phyloP scores from a whole-genome alignment of 192 early-diverging fungal species.

The Lobosporangium transversale region DNA sequence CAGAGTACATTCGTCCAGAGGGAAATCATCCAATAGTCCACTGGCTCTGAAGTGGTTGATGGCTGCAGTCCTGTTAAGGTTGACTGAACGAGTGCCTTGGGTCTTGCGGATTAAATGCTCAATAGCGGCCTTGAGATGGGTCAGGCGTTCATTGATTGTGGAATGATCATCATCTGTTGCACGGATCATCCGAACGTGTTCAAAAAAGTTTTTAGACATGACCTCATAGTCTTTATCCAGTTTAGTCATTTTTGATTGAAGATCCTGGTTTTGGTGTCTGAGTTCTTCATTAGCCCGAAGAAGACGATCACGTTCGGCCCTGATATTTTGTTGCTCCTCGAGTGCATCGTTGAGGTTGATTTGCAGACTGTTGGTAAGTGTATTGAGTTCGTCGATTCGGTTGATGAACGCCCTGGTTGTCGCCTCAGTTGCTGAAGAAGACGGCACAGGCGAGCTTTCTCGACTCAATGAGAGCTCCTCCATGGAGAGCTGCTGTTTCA shows the following conservation, averaged over 20 bases:
- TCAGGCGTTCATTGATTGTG: slow-evolving; percentile 33
- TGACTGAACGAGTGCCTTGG: slow-evolving; percentile 27
- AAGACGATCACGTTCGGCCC: slow-evolving; percentile 1
- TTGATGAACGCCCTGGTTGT: slow-evolving; percentile 6
- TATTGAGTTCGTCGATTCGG: slow-evolving; percentile 30
- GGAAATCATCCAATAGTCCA: slow-evolving; percentile 20
- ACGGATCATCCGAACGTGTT: slow-evolving; percentile 37
- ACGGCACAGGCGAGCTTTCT: slow-evolving; percentile 30
- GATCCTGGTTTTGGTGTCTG: slow-evolving; percentile 10
- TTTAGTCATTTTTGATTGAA: slow-evolving; percentile 20
- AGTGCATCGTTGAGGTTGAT: slow-evolving; percentile 11
- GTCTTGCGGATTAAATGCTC: slow-evolving; percentile 42
- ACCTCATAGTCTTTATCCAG: slow-evolving; percentile 35
- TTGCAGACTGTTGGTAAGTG: slow-evolving; percentile 1
- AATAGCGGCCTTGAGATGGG: slow-evolving; percentile 23
- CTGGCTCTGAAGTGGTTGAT: slow-evolving; percentile 25
- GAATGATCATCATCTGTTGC: slow-evolving; percentile 51
- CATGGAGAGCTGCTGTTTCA: slow-evolving; percentile 28
- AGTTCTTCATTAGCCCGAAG: slow-evolving; percentile 13
- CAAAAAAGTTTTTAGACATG: slow-evolving; percentile 52
- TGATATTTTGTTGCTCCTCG: slow-evolving; percentile 1
- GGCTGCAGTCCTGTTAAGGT: slow-evolving; percentile 27
- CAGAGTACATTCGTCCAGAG: slow-evolving; percentile 7
- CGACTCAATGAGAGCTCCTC: slow-evolving; percentile 12
- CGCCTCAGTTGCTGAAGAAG: background rate